Conservation (phyloP, 768 basidiomycete genomes). For the Peribolospora baueri region DNA sequence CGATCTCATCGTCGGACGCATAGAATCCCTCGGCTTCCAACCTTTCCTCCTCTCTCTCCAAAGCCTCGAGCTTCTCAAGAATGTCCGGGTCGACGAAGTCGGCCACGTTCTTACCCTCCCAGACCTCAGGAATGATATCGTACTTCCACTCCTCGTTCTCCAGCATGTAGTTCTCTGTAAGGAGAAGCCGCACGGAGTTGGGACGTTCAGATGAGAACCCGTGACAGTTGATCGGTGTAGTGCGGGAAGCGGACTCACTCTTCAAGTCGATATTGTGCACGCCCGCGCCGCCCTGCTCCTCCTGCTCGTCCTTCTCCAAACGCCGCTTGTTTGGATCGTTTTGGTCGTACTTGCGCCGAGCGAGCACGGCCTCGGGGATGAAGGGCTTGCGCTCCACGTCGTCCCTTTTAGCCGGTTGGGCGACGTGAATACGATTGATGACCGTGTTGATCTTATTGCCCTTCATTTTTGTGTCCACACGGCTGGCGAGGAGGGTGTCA, state of each 20-base stretch:
- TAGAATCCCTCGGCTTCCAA: constrained; percentile 91
- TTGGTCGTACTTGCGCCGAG: constrained; percentile 61
- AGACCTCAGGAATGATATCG: constrained; percentile 93
- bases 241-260: constrained; percentile 30
- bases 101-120: constrained; percentile 94
- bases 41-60: constrained; percentile 86
- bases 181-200: neutral
- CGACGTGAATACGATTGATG: constrained; percentile 87
- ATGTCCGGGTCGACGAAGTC: constrained; percentile 98
- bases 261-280: constrained; percentile 76
- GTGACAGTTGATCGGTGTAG: neutral
- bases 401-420: constrained; percentile 69
- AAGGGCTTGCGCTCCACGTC: constrained; percentile 66
- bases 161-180: constrained; percentile 66
- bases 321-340: constrained; percentile 49
- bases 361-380: constrained; percentile 64
- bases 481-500: constrained; percentile 78
- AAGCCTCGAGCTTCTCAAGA: constrained; percentile 79
- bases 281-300: constrained; percentile 66
- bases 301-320: constrained; percentile 58
- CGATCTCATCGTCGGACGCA: constrained; percentile 66
- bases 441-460: constrained; percentile 78
- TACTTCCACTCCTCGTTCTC: constrained; percentile 80
- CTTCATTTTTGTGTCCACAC: constrained; percentile 81
- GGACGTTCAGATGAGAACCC: neutral